Evolutionary conservation across 768 basidiomycete species (phyloP), one percentile per base, ranked within the genome.

Genomic region (Pleurotus sapidus): DNA sequence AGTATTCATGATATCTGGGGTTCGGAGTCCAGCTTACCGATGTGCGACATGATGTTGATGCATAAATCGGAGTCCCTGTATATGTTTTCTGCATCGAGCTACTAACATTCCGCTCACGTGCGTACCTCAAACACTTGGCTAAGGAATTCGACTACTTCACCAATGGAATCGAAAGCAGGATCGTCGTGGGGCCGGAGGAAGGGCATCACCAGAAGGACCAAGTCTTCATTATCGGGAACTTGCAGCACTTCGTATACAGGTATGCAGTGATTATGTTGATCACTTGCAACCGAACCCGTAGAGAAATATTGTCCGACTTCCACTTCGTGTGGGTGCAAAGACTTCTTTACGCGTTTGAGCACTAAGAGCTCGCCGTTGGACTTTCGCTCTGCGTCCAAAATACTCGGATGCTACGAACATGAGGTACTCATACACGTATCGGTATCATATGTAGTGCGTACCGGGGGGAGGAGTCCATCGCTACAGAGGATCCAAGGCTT

Each of bases 231-330:
- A 23, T 66, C 60, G 5, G 67, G 68, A 6, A 62, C 42, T 5
- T 63, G 25, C 0, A 70, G 48, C 0, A 59, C 55, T 1, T 68
- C 68, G 15, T 63, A 59, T 5, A 75, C 39, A 0, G 69, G 73
- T 1, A 74, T 64, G 11, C 74, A 75, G 49, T 76, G 72, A 25
- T 77, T 80, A 7, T 57, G 50, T 70, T 60, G 11, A 58, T n/a
- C 0, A 42, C 57, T 43, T 4, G 49, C 15, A 0, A 54, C 53
- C 3, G 62, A 37, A 20, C 20, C 3, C 20, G 20, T 20, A 0
- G 64, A 59, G 9, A 69, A 53, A 64, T 65, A 66, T 45, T n/a
- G 46, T 0, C 55, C 60, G 34, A 79, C 73, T 1, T 67, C 59
- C 9, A 67, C 51, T 38, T 79, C 77, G 0, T 65, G 12, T 15